phyloP scores from a whole-genome alignment of 768 basidiomycete genomes.

The Omphalotus guepiniiformis region DNA sequence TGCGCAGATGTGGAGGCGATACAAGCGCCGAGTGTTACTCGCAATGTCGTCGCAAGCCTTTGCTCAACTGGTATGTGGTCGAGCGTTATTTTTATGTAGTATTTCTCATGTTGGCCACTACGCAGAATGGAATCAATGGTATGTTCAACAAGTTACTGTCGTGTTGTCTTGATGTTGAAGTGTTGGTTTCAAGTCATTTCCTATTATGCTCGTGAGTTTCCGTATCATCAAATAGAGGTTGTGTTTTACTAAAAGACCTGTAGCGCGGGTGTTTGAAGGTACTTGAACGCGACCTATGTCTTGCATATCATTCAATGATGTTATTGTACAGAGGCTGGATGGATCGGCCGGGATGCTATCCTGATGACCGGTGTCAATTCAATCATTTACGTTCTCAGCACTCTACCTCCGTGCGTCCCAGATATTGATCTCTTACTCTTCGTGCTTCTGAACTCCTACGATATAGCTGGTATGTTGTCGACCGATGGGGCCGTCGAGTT shows the following conservation, averaged over 20 bases:
- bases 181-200: conserved; percentile 66
- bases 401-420: conserved; percentile 69
- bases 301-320: conserved; percentile 5
- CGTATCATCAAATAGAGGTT: conserved; percentile 8
- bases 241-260: conserved; percentile 1
- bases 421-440: conserved; percentile 1
- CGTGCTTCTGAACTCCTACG: conserved; percentile 9
- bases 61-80: conserved; percentile 76
- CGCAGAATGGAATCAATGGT: conserved; percentile 93
- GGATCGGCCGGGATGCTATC: conserved; percentile 90
- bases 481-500: conserved; percentile 82
- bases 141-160: conserved; percentile 16
- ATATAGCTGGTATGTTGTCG: conserved; percentile 87
- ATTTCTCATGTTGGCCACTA: neutral
- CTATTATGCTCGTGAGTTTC: conserved; percentile 81
- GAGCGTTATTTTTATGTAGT: neutral
- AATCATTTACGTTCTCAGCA: conserved; percentile 73
- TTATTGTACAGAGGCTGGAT: conserved; percentile 72
- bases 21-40: conserved; percentile 82
- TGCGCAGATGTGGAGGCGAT: conserved; percentile 77
- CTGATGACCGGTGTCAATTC: conserved; percentile 96
- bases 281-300: conserved; percentile 9
- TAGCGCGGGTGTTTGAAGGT: conserved; percentile 92
- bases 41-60: conserved; percentile 97
- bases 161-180: conserved; percentile 5